Conservation (phyloP, 306 rosid genomes). For the Fragaria vesca region DNA sequence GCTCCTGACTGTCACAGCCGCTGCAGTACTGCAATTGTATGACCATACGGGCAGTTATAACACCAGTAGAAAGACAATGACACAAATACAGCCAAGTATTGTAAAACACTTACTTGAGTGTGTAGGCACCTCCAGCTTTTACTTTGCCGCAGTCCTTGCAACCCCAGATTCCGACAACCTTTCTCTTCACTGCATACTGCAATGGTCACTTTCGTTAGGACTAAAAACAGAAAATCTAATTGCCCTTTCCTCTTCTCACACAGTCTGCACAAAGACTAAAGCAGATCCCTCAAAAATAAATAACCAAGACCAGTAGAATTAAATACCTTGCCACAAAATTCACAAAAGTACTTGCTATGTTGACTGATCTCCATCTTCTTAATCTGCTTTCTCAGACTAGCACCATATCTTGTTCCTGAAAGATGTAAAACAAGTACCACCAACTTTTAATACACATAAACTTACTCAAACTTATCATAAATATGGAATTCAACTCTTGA, state of each 20-base stretch:
- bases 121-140: slow-evolving; percentile 84
- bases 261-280: not conserved
- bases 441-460: not conserved
- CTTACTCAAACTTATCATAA: not conserved
- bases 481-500: not conserved
- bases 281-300: not conserved
- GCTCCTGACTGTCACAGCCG: slow-evolving; percentile 75
- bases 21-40: slow-evolving; percentile 53
- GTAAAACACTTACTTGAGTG: slow-evolving; percentile 52
- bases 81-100: not conserved
- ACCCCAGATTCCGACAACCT: slow-evolving; percentile 85
- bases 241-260: not conserved
- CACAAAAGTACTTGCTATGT: slow-evolving; percentile 75
- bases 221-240: not conserved
- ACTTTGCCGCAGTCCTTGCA: slow-evolving; percentile 89
- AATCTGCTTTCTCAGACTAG: slow-evolving; percentile 85
- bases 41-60: slow-evolving; percentile 4
- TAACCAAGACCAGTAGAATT: not conserved
- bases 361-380: slow-evolving; percentile 91
- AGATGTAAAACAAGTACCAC: not conserved
- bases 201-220: not conserved
- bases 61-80: not conserved
- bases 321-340: slow-evolving; percentile 79
- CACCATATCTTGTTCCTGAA: slow-evolving; percentile 84
- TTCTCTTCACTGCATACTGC: slow-evolving; percentile 80